Percentiles rank a stretch among this genome's conserved stretches.
Evolutionary conservation across 2,329 filamentous ascomycete genomes (phyloP).

Genomic region (Trichoderma polysporum): DNA sequence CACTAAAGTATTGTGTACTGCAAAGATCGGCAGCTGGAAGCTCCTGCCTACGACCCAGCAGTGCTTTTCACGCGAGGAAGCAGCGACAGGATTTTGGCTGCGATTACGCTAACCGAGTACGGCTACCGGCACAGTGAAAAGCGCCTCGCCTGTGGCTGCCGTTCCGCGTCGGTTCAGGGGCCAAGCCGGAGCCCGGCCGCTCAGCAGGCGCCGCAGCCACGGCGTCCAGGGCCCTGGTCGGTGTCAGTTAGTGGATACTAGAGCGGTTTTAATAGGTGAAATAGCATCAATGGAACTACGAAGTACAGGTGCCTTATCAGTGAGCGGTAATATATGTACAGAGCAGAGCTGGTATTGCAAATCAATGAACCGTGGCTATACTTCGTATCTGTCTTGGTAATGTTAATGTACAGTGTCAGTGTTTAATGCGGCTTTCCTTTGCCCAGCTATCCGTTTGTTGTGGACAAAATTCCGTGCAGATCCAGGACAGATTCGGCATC

Average conservation of each 20-base stretch:
- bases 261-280: no score
- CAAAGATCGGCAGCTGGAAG: conserved; percentile 10
- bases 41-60: neutral
- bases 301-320: no score
- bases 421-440: neutral
- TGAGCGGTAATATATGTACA: no score
- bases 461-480: no score
- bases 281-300: no score
- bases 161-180: neutral
- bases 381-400: no score
- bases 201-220: neutral
- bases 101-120: neutral
- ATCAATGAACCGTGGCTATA: neutral
- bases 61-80: neutral
- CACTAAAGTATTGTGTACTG: neutral
- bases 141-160: conserved; percentile 2
- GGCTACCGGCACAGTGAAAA: neutral
- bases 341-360: neutral
- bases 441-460: no score
- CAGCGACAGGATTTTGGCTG: neutral
- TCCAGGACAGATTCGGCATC: neutral
- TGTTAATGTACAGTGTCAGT: neutral
- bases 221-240: neutral
- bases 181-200: neutral
- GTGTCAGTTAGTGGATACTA: neutral